phyloP scores from a whole-genome alignment of 345 rosid genomes.

The Salix suchowensis region DNA sequence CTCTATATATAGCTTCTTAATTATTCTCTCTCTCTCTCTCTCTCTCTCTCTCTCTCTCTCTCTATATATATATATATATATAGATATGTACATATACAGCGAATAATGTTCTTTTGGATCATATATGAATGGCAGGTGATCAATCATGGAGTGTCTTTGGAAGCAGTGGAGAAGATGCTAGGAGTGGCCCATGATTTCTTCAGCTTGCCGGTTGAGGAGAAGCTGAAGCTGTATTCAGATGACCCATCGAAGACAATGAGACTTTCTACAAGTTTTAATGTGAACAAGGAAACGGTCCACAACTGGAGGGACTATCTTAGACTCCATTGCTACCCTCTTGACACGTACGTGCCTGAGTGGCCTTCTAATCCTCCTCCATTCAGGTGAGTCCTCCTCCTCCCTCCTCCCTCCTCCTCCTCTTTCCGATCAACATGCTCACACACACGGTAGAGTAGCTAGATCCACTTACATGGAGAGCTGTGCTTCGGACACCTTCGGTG shows the following conservation, averaged over 20 bases:
- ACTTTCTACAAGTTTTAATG: constrained; percentile 77
- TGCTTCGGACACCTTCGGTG: neutral
- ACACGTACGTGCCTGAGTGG: constrained; percentile 69
- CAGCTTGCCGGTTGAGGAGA: constrained; percentile 64
- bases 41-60: too few species aligned
- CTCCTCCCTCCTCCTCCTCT: neutral
- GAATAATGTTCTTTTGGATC: neutral
- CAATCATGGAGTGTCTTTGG: constrained; percentile 54
- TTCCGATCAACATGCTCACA: neutral
- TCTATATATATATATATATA: too few species aligned
- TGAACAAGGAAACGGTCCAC: constrained; percentile 67
- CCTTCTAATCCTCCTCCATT: constrained; percentile 71
- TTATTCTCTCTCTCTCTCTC: too few species aligned
- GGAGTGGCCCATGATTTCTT: constrained; percentile 57
- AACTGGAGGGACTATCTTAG: constrained; percentile 90
- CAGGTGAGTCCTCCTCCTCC: constrained; percentile 38
- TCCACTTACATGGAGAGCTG: neutral
- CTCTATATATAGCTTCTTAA: neutral
- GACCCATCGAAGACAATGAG: constrained; percentile 74
- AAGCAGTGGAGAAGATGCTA: constrained; percentile 38
- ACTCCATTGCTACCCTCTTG: constrained; percentile 70
- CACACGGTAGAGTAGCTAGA: neutral
- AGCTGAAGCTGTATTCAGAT: constrained; percentile 77
- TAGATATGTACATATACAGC: too few species aligned
- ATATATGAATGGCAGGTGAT: constrained; percentile 41